Conservation (phyloP, 2,329 filamentous ascomycete genomes). For the Chrysosporium keratinophilum region DNA sequence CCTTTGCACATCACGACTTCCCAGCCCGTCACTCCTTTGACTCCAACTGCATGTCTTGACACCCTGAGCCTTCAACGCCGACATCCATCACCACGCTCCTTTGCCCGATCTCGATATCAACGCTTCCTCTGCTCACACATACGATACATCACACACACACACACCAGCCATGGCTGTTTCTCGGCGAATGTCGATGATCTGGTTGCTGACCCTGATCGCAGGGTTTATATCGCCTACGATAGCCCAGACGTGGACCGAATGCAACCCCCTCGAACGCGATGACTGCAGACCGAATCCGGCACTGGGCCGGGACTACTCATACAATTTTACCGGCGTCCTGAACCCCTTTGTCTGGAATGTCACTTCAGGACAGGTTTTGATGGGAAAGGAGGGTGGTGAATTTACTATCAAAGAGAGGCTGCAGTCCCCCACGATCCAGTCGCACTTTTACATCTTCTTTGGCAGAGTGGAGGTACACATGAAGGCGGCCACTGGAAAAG, state of each 20-base stretch:
- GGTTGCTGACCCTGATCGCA: constrained; percentile 22
- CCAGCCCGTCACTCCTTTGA: neutral
- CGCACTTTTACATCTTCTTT: constrained; percentile 97
- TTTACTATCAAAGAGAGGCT: constrained; percentile 70
- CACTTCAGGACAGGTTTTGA: constrained; percentile 57
- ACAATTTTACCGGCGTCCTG: constrained; percentile 42
- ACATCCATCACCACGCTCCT: neutral
- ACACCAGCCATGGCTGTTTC: constrained; percentile 5
- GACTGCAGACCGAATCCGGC: constrained; percentile 62
- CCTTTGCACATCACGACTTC: neutral
- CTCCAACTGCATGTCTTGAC: neutral
- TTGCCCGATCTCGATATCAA: neutral
- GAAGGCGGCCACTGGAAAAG: constrained; percentile 74
- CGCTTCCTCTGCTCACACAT: neutral
- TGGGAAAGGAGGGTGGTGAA: constrained; percentile 58
- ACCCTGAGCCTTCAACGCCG: neutral
- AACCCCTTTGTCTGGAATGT: constrained; percentile 59
- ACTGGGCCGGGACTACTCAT: constrained; percentile 40
- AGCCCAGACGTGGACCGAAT: constrained; percentile 67
- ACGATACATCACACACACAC: neutral
- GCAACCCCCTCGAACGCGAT: constrained; percentile 65
- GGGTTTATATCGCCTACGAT: constrained; percentile 23
- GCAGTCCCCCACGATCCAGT: constrained; percentile 75
- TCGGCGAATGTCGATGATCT: constrained; percentile 16
- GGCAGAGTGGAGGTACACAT: constrained; percentile 76